phyloP scores from a whole-genome alignment of 768 basidiomycete genomes.

The Russula earlei region DNA sequence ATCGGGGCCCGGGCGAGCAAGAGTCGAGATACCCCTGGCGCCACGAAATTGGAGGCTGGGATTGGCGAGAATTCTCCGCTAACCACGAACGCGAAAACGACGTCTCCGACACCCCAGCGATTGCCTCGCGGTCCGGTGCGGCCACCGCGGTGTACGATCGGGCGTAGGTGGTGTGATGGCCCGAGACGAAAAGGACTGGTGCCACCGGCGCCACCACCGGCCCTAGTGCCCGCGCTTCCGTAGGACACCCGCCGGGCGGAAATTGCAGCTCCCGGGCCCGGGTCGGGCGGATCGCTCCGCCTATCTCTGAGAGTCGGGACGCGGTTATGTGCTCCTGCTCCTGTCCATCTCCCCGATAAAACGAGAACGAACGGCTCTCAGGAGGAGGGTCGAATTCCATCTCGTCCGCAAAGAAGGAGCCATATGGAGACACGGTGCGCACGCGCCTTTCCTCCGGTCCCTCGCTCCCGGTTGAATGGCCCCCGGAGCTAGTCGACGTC shows the following conservation, averaged over 20 bases:
- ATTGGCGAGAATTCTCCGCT: neutral
- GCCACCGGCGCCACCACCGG: neutral
- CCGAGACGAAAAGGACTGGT: neutral
- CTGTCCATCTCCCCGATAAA: neutral
- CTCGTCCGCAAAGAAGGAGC: slow-evolving; percentile 11
- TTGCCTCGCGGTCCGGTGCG: neutral
- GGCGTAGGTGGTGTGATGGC: neutral
- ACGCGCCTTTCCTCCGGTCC: neutral
- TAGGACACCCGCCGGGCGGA: too few relatives aligned
- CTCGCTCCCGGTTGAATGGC: neutral
- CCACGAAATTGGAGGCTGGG: slow-evolving; percentile 2
- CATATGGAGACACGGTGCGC: slow-evolving; percentile 7
- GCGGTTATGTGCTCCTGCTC: neutral
- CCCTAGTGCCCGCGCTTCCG: too few relatives aligned
- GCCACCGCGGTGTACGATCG: neutral
- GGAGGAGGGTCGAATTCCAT: slow-evolving; percentile 4
- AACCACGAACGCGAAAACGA: neutral
- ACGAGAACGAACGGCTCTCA: neutral
- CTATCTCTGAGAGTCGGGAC: neutral
- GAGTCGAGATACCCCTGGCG: neutral
- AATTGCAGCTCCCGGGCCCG: neutral
- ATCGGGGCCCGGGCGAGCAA: neutral
- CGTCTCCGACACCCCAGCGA: neutral
- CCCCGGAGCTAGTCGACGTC: neutral
- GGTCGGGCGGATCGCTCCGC: neutral